Conservation (phyloP, 495 filamentous ascomycete genomes). For the Glonium stellatum region DNA sequence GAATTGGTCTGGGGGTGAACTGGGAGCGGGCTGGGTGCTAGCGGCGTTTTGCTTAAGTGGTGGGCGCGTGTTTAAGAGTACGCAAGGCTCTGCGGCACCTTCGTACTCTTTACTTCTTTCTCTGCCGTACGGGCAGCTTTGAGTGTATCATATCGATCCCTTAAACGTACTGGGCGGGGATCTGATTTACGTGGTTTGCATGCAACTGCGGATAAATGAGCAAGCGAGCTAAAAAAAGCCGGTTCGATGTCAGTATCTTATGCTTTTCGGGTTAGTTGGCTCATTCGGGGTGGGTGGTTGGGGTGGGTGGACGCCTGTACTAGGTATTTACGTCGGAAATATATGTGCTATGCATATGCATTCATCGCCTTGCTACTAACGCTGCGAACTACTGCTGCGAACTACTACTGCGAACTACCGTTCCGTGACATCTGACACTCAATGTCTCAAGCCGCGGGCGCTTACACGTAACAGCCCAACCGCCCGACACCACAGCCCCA, state of each 20-base stretch:
- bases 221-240: background rate
- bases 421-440: too few relatives aligned
- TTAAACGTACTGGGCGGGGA: background rate
- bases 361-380: too few relatives aligned
- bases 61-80: background rate
- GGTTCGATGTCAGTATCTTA: background rate
- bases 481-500: too few relatives aligned
- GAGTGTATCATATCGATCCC: background rate
- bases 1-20: background rate
- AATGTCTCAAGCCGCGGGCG: too few relatives aligned
- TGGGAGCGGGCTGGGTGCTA: background rate
- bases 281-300: too few relatives aligned
- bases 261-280: background rate
- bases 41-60: background rate
- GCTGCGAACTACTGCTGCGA: too few relatives aligned
- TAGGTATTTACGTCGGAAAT: too few relatives aligned
- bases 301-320: too few relatives aligned
- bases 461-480: too few relatives aligned
- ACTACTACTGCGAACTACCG: too few relatives aligned
- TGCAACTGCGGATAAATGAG: background rate
- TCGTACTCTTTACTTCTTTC: background rate
- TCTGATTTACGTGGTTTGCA: background rate
- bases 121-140: background rate
- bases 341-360: too few relatives aligned
- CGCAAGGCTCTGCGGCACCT: background rate